Evolutionary conservation across 805 yeast species (phyloP), one percentile per base, ranked within the genome.

Genomic region (Dipodascopsis uninucleata): DNA sequence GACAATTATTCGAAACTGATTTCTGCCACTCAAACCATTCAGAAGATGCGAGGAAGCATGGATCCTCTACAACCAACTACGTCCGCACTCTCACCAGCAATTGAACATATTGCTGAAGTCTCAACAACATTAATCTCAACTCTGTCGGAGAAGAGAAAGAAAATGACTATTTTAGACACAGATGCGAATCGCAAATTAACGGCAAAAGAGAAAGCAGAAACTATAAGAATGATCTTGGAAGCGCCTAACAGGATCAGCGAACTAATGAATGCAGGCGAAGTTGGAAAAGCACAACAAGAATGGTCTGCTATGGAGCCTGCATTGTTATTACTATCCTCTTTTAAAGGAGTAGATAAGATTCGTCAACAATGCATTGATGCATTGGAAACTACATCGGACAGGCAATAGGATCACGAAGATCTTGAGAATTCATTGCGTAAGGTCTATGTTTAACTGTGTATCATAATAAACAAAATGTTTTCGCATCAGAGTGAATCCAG

Each of bases 1-100:
- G 56, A 57, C 28, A 57, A 57, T 37, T 57, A 57, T 36, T 33
- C 38, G 16, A 56, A 56, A 35, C 44, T 56, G 36, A 56, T 56
- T 31, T 29, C 55, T 17, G 60, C 60, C 4, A 44, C 58, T 3
- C 57, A 57, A 39, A 54, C 55, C 18, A 51, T 51, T 7, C 41
- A 43, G 38, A 25, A 33, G 28, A 51, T 51, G 57, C 35, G 57
- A 3, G 47, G 50, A 1, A 51, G 31, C 32, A 51, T 51, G 47
- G 55, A 51, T 9, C 55, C 55, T 14, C 24, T 51, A 16, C 49
- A 43, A 40, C 55, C 55, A 18, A 51, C 49, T 9, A 51, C 54
- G 3, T 45, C 49, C 2, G 47, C 50, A 17, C 43, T 51, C 16
- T 49, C 41, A 12, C 54, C 55, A 3, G 55, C 55, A 7, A 37